These are phyloP conservation scores for Paramecium primaurelia DNA, from an alignment of 73 alveolate genomes.

Conservation along the genomic window DNA sequence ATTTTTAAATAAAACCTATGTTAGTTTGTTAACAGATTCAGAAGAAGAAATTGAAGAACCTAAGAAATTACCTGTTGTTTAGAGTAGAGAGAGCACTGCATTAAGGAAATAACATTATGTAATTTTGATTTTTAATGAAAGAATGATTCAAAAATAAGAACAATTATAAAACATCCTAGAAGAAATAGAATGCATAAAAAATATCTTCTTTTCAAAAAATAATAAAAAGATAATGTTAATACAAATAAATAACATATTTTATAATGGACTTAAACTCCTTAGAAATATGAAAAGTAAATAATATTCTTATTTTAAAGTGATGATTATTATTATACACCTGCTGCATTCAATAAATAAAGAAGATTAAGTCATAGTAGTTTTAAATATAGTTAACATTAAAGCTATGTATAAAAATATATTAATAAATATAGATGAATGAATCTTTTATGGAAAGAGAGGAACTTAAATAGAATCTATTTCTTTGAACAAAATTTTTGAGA, in stretches of 20 bases:
- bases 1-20: background rate
- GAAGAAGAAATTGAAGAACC: constrained; percentile 32
- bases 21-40: background rate
- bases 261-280: constrained; percentile 1
- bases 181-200: constrained; percentile 42
- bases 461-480: background rate
- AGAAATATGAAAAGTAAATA: constrained; percentile 7
- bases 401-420: background rate
- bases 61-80: background rate
- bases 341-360: background rate
- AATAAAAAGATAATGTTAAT: background rate
- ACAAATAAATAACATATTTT: background rate
- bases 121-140: background rate
- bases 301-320: background rate
- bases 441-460: constrained; percentile 26
- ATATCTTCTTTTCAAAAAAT: background rate
- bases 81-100: background rate
- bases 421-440: background rate
- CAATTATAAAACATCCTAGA: constrained; percentile 19
- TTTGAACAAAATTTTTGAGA: background rate
- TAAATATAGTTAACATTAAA: background rate
- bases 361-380: background rate
- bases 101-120: background rate
- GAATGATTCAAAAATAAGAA: background rate
- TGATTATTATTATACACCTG: constrained; percentile 34